Base-by-base conservation (phyloP, 2,329 filamentous ascomycete species). In the Sporothrix pallida region DNA sequence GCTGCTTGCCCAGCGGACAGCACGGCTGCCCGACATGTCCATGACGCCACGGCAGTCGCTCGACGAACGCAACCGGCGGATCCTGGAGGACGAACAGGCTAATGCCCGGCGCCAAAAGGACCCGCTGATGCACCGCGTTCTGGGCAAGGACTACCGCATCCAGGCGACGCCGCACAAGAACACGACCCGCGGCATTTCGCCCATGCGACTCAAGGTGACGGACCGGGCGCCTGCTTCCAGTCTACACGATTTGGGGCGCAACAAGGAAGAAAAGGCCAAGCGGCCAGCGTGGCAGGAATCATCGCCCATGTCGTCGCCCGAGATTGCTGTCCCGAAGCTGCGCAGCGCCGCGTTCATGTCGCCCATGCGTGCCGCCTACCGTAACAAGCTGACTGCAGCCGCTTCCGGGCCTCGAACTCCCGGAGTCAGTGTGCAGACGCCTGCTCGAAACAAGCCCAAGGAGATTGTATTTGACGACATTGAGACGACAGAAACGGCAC, bases 111-210 rank as follows among this genome's bases (percentile, higher is more conserved):
- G 75, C 79, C 85, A 85, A 78, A 88, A 90, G 75, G 94, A 98
- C 79, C 93, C 93, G 2, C 86, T 98, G 9, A 87, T 99, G 56
- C 95, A 98, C 81, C 93, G 92, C 74, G 87, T 98, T n/a, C 89
- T 97, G 5, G 95, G 98, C 85, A 98, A 97, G 83, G 98, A 93
- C 74, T 99, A 97, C 84, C 93, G 95, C 46, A 87, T 99, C 31
- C 93, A 97, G 82, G 94, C 95, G 6, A 99, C 96, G 10, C 96
- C 96, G 0, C 91, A 96, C 77, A 91, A 90, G 78, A 78, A 77
- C 3, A 79, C 80, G 3, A 77, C 82, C 2, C 78, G 81, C 46
- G 83, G 83, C 50, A 81, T 85, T 60, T 87, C 85, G 8, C 86
- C 86, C 1, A 79, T 86, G 71, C 86, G 85, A 74, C 80, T 80